Conservation (phyloP, 345 rosid genomes). For the Draba incana region DNA sequence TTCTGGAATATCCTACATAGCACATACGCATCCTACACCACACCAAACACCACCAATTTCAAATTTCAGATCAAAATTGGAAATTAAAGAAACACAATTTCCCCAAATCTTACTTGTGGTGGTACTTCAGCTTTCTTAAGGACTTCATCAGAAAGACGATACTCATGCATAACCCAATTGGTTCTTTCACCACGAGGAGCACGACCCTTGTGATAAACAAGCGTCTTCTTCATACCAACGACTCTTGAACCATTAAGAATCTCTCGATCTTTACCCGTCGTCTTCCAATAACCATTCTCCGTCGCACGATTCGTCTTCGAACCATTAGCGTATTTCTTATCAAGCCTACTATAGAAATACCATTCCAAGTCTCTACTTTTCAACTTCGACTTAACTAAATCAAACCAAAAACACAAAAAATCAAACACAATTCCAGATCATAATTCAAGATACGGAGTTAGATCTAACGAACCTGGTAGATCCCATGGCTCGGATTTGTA, state of each 20-base stretch:
- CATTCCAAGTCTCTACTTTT: slow-evolving; percentile 92
- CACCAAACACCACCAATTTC: slow-evolving; percentile 30
- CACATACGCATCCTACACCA: slow-evolving; percentile 77
- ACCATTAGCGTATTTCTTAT: slow-evolving; percentile 86
- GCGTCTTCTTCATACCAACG: slow-evolving; percentile 98
- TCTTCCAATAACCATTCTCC: slow-evolving; percentile 97
- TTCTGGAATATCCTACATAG: slow-evolving; percentile 92
- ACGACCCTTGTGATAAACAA: slow-evolving; percentile 85
- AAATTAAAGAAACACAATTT: neutral
- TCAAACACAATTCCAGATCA: slow-evolving; percentile 10
- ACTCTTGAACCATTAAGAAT: slow-evolving; percentile 47
- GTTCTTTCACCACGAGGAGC: slow-evolving; percentile 92
- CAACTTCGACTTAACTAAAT: slow-evolving; percentile 74
- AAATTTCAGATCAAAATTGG: neutral
- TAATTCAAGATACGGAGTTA: neutral
- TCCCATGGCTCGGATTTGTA: slow-evolving; percentile 98
- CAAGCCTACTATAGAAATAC: slow-evolving; percentile 86
- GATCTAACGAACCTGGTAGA: slow-evolving; percentile 68
- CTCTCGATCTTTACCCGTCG: slow-evolving; percentile 89
- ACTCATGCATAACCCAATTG: slow-evolving; percentile 99
- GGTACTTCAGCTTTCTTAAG: slow-evolving; percentile 59
- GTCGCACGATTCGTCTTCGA: slow-evolving; percentile 93
- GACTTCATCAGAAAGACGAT: slow-evolving; percentile 76
- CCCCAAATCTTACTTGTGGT: slow-evolving; percentile 59
- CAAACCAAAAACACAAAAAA: neutral